Percentiles rank a stretch among this genome's conserved stretches.
These are phyloP conservation scores for Fusarium guadeloupense DNA, from an alignment of 2,329 filamentous ascomycete species.

Conservation along the genomic window DNA sequence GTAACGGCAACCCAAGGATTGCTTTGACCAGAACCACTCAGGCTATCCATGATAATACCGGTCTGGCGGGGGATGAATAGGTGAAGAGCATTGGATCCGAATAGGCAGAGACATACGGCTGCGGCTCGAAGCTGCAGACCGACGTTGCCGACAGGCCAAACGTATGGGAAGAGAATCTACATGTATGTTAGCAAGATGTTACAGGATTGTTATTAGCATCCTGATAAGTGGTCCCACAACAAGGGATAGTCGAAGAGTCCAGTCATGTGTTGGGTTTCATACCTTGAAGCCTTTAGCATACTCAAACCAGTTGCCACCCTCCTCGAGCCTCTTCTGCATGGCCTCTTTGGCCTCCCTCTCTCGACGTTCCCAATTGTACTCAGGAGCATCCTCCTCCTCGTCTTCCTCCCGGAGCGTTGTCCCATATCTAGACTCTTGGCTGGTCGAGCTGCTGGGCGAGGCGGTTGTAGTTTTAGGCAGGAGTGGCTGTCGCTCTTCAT, in stretches of 20 bases:
- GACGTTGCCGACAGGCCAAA: constrained; percentile 77
- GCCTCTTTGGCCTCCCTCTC: constrained; percentile 64
- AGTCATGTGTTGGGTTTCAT: constrained; percentile 26
- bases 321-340: constrained; percentile 74
- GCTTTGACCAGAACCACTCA: constrained; percentile 61
- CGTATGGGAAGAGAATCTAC: constrained; percentile 78
- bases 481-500: constrained; percentile 68
- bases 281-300: constrained; percentile 78
- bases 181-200: neutral
- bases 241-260: neutral
- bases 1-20: constrained; percentile 63
- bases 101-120: constrained; percentile 72
- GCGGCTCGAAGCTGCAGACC: constrained; percentile 73
- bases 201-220: neutral
- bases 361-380: constrained; percentile 64
- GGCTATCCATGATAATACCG: constrained; percentile 78
- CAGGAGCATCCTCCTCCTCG: constrained; percentile 53
- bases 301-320: constrained; percentile 79
- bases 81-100: constrained; percentile 77
- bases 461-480: constrained; percentile 50
- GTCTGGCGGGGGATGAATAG: constrained; percentile 83
- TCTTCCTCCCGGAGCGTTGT: constrained; percentile 52
- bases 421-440: constrained; percentile 52
- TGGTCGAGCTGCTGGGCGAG: constrained; percentile 37
- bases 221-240: neutral